These are phyloP conservation scores for Diaporthe aspalathi DNA, from an alignment of 2,329 filamentous ascomycete species.

Conservation along the genomic window DNA sequence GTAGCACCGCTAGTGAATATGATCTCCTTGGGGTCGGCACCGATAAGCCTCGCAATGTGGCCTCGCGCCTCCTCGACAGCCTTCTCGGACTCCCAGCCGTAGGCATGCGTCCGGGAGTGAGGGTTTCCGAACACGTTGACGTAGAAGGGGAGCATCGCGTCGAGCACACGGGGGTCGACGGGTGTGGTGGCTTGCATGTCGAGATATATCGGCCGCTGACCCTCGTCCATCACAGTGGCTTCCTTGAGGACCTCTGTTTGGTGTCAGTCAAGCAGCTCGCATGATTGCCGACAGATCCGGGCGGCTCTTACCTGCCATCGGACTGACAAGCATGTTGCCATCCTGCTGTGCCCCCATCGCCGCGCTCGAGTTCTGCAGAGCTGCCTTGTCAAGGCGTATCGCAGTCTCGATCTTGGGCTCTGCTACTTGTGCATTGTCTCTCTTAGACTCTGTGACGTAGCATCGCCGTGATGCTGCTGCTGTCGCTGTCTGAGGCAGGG, in stretches of 20 bases:
- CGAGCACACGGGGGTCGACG: conserved; percentile 91
- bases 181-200: conserved; percentile 99
- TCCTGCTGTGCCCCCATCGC: conserved; percentile 61
- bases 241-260: conserved; percentile 82
- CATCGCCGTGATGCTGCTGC: conserved; percentile 57
- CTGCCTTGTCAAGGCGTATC: conserved; percentile 87
- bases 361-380: conserved; percentile 76
- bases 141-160: conserved; percentile 96
- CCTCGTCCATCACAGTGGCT: conserved; percentile 92
- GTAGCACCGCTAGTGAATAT: conserved; percentile 98
- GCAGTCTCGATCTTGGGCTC: conserved; percentile 85
- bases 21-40: conserved; percentile 96
- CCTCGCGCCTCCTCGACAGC: conserved; percentile 88
- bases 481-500: conserved; percentile 45
- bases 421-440: conserved; percentile 83
- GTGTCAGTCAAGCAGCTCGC: conserved; percentile 18
- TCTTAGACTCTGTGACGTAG: conserved; percentile 88
- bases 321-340: conserved; percentile 79
- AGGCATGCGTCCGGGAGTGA: conserved; percentile 96
- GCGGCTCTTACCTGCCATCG: conserved; percentile 70
- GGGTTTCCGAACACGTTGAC: conserved; percentile 96
- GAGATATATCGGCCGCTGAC: conserved; percentile 93
- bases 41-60: conserved; percentile 87
- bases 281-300: background rate
- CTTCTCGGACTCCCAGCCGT: conserved; percentile 98